Evolutionary conservation across 768 basidiomycete genomes (phyloP).

Genomic region (Mycena amicta): DNA sequence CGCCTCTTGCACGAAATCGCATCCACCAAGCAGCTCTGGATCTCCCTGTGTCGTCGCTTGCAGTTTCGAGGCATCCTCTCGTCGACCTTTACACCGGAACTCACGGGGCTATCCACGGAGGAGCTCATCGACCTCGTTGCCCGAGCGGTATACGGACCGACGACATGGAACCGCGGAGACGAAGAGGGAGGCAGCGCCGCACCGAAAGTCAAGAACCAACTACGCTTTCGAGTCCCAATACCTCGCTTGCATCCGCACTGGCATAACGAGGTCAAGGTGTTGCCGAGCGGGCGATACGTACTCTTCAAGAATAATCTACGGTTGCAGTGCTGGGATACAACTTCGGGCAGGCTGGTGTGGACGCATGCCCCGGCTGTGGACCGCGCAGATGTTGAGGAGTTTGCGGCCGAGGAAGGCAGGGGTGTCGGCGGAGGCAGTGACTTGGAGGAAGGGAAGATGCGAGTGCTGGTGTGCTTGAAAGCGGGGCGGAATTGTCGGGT

Average conservation of each 20-base stretch:
- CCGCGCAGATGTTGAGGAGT: background rate
- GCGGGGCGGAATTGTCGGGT: background rate
- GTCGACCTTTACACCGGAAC: background rate
- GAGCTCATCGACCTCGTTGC: background rate
- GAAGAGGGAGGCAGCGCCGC: background rate
- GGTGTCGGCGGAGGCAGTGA: too few species aligned
- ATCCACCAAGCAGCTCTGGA: background rate
- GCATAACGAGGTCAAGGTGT: background rate
- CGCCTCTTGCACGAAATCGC: background rate
- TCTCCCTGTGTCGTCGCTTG: background rate
- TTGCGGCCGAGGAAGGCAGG: background rate
- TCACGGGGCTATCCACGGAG: background rate
- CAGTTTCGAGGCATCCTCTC: background rate
- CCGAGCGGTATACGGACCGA: background rate
- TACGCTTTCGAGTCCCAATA: background rate
- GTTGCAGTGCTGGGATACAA: background rate
- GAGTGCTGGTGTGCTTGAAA: background rate
- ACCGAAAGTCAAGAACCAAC: background rate
- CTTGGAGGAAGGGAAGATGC: background rate
- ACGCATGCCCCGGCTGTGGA: background rate
- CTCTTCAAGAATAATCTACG: background rate
- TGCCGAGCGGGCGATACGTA: background rate
- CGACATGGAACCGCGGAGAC: background rate
- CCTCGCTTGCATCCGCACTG: background rate
- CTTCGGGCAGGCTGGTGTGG: background rate